Evolutionary conservation across 805 yeast genomes (phyloP).

Genomic region (Pichia cabralensis): DNA sequence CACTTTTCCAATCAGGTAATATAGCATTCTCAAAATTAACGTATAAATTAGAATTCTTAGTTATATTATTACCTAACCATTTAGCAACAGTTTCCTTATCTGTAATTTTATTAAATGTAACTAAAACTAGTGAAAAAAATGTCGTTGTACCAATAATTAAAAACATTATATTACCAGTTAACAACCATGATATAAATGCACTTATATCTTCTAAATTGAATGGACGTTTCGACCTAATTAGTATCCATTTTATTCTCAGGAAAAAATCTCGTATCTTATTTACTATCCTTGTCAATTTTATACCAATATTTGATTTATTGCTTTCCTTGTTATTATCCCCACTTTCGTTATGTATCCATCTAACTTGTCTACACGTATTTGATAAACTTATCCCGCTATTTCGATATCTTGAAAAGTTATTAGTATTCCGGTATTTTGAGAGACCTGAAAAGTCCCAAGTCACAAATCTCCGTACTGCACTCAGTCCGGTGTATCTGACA

Average conservation of each 20-base stretch:
- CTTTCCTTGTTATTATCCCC: too few species aligned
- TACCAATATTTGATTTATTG: too few species aligned
- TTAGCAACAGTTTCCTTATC: constrained; percentile 85
- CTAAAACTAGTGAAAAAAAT: constrained; percentile 69
- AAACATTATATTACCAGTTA: constrained; percentile 77
- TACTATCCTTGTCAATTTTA: too few species aligned
- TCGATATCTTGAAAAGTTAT: too few species aligned
- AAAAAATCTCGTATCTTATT: too few species aligned
- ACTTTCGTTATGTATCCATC: too few species aligned
- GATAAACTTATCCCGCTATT: too few species aligned
- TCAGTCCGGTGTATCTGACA: too few species aligned
- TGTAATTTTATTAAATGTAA: constrained; percentile 71
- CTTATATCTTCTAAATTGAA: constrained; percentile 87
- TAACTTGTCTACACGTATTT: too few species aligned
- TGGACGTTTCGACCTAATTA: constrained; percentile 70
- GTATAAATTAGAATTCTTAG: constrained; percentile 70
- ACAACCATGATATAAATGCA: constrained; percentile 86
- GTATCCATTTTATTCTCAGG: constrained; percentile 53
- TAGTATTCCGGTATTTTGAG: too few species aligned
- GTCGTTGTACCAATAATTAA: constrained; percentile 87
- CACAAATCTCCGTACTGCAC: too few species aligned
- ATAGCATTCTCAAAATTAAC: constrained; percentile 91
- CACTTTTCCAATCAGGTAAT: constrained; percentile 88
- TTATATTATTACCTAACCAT: constrained; percentile 70
- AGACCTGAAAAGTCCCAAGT: too few species aligned